A percentile compares a stretch with the other conserved stretches of the same genome.
Conservation (phyloP, 2,329 filamentous ascomycete species). For the Phyllosticta capitalensis region DNA sequence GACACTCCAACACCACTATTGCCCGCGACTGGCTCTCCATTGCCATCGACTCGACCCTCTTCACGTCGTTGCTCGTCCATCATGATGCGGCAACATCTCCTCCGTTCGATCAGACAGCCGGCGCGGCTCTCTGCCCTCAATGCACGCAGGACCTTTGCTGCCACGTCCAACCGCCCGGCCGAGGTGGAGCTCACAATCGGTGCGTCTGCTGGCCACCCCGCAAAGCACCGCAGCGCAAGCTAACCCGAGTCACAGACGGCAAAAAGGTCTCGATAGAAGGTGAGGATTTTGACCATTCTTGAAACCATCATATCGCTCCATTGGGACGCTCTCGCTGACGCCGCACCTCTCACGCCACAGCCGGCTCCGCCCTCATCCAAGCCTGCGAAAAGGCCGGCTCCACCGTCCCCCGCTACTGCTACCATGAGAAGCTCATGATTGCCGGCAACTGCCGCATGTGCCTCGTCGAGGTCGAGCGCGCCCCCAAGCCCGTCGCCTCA, state of each 20-base stretch:
- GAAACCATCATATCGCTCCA: neutral
- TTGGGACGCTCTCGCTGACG: conserved; percentile 13
- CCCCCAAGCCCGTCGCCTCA: conserved; percentile 93
- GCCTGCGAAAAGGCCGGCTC: conserved; percentile 96
- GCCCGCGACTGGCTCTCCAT: conserved; percentile 4
- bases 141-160: conserved; percentile 65
- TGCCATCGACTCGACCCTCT: conserved; percentile 3
- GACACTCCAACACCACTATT: conserved; percentile 9
- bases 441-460: conserved; percentile 99
- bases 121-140: conserved; percentile 42
- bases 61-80: conserved; percentile 19
- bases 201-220: conserved; percentile 35
- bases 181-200: conserved; percentile 97
- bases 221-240: conserved; percentile 16
- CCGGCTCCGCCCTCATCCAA: conserved; percentile 94
- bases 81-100: conserved; percentile 56
- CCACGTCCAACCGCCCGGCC: conserved; percentile 66
- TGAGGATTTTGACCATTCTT: conserved; percentile 25
- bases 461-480: conserved; percentile 92
- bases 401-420: conserved; percentile 93
- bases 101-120: conserved; percentile 51
- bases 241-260: conserved; percentile 55
- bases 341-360: conserved; percentile 41
- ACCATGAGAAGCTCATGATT: conserved; percentile 99
- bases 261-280: conserved; percentile 98